Evolutionary conservation across 2,329 filamentous ascomycete species (phyloP).

Genomic region (Aphanoascus verrucosus): DNA sequence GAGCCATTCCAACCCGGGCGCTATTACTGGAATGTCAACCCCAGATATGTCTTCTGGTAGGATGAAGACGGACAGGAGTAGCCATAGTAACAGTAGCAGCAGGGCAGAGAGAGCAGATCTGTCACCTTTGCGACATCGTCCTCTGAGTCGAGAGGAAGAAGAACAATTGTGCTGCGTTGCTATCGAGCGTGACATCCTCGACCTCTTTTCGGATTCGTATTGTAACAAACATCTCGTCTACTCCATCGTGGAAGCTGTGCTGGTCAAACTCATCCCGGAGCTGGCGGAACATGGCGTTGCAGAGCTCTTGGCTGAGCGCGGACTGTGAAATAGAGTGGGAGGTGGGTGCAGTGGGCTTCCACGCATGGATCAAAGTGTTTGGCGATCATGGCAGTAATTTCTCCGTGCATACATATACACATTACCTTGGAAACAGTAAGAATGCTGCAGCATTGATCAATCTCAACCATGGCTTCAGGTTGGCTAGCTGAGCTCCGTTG

Average conservation of each 20-base stretch:
- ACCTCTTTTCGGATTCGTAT: slow-evolving; percentile 69
- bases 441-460: too few species aligned
- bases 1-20: slow-evolving; percentile 10
- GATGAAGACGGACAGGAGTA: not conserved
- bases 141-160: slow-evolving; percentile 36
- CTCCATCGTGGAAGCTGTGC: slow-evolving; percentile 64
- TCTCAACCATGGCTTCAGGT: not conserved
- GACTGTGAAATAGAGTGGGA: slow-evolving; percentile 25
- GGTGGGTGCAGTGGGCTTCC: not conserved
- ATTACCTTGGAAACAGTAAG: too few species aligned
- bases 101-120: slow-evolving; percentile 8
- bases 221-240: slow-evolving; percentile 91
- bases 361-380: not conserved
- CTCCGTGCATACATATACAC: too few species aligned
- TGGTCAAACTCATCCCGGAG: slow-evolving; percentile 79
- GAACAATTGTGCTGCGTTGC: slow-evolving; percentile 43
- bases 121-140: slow-evolving; percentile 6
- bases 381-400: not conserved
- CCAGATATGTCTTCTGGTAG: not conserved
- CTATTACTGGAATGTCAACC: slow-evolving; percentile 1
- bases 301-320: slow-evolving; percentile 63
- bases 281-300: slow-evolving; percentile 59
- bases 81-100: not conserved
- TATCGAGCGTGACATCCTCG: slow-evolving; percentile 55
- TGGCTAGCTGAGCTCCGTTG: not conserved